Evolutionary conservation across 2,329 filamentous ascomycete species (phyloP).

Genomic region (Pseudogymnoascus sp.): DNA sequence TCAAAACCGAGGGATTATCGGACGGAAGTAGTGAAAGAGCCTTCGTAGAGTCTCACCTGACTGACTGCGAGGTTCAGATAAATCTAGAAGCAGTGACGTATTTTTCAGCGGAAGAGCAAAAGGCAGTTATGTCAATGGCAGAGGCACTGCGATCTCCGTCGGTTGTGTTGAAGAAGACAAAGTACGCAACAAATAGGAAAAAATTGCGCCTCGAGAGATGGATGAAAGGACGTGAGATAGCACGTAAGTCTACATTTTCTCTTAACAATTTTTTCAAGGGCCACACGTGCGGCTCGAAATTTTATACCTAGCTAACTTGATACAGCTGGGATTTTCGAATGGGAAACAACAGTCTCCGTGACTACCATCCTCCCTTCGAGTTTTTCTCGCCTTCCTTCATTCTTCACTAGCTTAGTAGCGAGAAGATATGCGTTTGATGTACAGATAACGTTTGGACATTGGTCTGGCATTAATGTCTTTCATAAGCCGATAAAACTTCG

Average conservation of each 20-base stretch:
- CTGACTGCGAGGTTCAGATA: conserved; percentile 1
- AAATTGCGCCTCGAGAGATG: conserved; percentile 3
- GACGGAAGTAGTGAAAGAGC: neutral
- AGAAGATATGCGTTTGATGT: conserved; percentile 10
- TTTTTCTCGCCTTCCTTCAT: conserved; percentile 6
- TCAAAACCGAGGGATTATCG: neutral
- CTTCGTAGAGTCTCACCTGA: conserved; percentile 2
- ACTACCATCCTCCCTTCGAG: neutral
- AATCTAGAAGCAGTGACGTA: conserved; percentile 1
- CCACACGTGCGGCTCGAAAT: neutral
- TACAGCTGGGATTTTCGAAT: neutral
- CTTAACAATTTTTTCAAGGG: neutral
- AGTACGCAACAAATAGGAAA: neutral
- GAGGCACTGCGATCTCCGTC: neutral
- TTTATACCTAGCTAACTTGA: neutral
- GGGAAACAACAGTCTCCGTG: neutral
- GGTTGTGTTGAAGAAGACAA: neutral
- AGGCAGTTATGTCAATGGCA: neutral
- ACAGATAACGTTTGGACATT: neutral
- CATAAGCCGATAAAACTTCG: neutral
- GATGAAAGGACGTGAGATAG: neutral
- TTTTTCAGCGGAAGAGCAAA: conserved; percentile 3
- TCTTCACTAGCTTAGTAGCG: conserved; percentile 4
- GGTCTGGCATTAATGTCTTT: neutral
- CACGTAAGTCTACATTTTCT: neutral